phyloP scores from a whole-genome alignment of 495 filamentous ascomycete species.

The Elaphomyces granulatus region DNA sequence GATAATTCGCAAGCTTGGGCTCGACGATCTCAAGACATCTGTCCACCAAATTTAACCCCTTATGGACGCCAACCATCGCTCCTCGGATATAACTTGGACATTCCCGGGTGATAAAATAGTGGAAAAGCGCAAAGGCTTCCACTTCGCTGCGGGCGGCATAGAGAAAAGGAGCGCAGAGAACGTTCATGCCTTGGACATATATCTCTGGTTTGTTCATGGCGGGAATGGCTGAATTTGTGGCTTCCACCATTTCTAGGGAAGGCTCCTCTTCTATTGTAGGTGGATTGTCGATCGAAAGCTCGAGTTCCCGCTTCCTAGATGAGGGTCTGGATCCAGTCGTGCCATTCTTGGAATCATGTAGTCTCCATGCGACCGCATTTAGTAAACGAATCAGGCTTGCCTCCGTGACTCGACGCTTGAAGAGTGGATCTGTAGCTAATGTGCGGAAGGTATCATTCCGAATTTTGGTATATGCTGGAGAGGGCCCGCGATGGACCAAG shows the following conservation, averaged over 20 bases:
- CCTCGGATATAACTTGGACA: constrained; percentile 89
- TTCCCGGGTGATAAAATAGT: constrained; percentile 75
- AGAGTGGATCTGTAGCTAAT: constrained; percentile 85
- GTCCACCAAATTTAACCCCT: constrained; percentile 79
- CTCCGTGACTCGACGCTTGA: constrained; percentile 87
- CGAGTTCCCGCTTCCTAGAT: constrained; percentile 25
- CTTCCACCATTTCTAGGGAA: constrained; percentile 10
- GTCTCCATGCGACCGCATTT: constrained; percentile 91
- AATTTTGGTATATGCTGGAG: constrained; percentile 91
- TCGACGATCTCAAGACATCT: constrained; percentile 82
- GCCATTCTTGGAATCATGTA: constrained; percentile 58
- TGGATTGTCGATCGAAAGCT: constrained; percentile 27
- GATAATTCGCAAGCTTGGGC: constrained; percentile 66
- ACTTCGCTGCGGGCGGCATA: constrained; percentile 92
- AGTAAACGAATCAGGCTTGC: constrained; percentile 87
- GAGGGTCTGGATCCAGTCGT: constrained; percentile 26
- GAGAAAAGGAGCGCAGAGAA: constrained; percentile 93
- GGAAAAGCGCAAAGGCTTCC: constrained; percentile 85
- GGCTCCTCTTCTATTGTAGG: constrained; percentile 34
- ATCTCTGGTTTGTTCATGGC: constrained; percentile 49
- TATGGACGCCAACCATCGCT: constrained; percentile 95
- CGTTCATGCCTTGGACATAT: constrained; percentile 99
- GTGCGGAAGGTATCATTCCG: constrained; percentile 97
- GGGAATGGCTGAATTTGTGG: constrained; percentile 14
- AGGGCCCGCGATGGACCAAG: constrained; percentile 83